Evolutionary conservation across 371 early-diverging fungal species (phyloP), one percentile per base, ranked within the genome.

Genomic region (Rhizopus sp.): DNA sequence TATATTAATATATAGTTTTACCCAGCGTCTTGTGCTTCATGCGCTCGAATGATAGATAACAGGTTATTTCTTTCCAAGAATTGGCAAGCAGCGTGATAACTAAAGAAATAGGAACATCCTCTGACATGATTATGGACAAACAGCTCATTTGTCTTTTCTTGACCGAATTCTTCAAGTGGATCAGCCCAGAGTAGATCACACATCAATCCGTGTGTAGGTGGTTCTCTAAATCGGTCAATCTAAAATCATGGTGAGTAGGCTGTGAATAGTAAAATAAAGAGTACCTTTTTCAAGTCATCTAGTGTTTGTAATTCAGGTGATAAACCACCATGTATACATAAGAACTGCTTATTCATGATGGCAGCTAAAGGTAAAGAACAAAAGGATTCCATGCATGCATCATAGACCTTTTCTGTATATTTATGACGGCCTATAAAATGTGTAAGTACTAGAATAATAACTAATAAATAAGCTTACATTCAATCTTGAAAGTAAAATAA

Each of bases 181-280:
- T 99, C 99, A 5, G 98, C 88, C 99, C 99, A 99, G 44, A 99
- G 74, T 15, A 97, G 70, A 82, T 99, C 99, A 68, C 97, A 95
- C 92, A 99, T 92, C 42, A 96, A 63, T 31, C 98, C 99, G 55
- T 92, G 89, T 0, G 93, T 95, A 9, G 96, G 94, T 32, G 97
- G 92, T 64, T 99, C 98, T 23, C 87, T 76, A 81, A 97, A 96
- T n/a, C 99, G 83, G 77, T 97, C 86, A 64, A 98, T 82, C 84
- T 91, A 59, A n/a, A 13, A 23, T 23, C 13, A 39, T 32, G 31
- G 15, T 32, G 16, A 34, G 23, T 23, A 23, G 23, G 23, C 23
- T 23, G 23, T 2, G 23, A 2, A 23, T 23, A 23, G 23, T 30
- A 5, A 13, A 29, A 32, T 33, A 33, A 16, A 31, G 23, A 23